phyloP scores from a whole-genome alignment of 805 yeast genomes.

The Metschnikowia cerradonensis region DNA sequence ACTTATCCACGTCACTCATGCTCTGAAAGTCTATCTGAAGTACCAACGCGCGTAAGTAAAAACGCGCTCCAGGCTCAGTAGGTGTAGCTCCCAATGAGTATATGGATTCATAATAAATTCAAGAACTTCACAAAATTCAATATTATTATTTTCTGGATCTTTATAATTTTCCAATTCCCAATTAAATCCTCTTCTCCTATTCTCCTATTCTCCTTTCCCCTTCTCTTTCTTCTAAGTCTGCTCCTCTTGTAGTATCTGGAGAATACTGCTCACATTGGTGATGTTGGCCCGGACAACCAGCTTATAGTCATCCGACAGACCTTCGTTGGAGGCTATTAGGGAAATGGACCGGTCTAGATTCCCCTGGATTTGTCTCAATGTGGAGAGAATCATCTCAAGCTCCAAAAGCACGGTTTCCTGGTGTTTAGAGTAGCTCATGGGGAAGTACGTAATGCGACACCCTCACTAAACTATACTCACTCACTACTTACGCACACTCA shows the following conservation, averaged over 20 bases:
- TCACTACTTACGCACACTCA: too few species aligned
- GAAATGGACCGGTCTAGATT: conserved; percentile 25
- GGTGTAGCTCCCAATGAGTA: too few species aligned
- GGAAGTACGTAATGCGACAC: neutral
- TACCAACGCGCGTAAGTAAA: neutral
- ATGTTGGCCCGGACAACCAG: conserved; percentile 19
- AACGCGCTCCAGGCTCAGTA: neutral
- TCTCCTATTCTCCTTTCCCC: too few species aligned
- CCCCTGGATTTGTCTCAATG: conserved; percentile 28
- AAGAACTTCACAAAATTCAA: neutral
- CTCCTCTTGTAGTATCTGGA: conserved; percentile 9
- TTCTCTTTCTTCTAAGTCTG: too few species aligned
- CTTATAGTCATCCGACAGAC: conserved; percentile 6
- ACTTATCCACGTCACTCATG: conserved; percentile 35
- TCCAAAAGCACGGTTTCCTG: conserved; percentile 30
- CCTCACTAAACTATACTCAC: too few species aligned
- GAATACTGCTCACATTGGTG: conserved; percentile 17
- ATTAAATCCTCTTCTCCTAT: too few species aligned
- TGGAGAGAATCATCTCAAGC: conserved; percentile 31
- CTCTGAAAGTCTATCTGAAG: too few species aligned
- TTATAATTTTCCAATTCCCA: neutral
- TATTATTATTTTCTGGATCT: neutral
- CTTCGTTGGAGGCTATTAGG: conserved; percentile 12
- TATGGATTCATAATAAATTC: too few species aligned
- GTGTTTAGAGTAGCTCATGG: conserved; percentile 3